Evolutionary conservation across 495 filamentous ascomycete genomes (phyloP).

Genomic region (Cetradonia linearis): DNA sequence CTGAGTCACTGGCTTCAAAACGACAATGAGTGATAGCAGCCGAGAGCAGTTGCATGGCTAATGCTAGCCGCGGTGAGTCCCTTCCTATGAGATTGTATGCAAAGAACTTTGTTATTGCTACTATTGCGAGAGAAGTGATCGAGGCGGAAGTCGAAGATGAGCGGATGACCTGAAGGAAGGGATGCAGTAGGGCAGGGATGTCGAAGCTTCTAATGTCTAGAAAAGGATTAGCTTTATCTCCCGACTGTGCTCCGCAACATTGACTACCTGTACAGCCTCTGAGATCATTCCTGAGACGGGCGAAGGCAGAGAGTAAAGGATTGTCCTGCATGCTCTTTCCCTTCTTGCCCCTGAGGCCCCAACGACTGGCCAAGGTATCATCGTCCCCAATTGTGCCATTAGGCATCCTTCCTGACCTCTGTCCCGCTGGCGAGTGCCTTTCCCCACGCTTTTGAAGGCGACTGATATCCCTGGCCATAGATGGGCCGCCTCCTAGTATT

Average conservation of each 20-base stretch:
- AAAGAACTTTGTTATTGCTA: conserved; percentile 96
- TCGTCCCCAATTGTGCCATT: conserved; percentile 35
- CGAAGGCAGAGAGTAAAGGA: conserved; percentile 91
- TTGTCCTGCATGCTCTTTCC: conserved; percentile 98
- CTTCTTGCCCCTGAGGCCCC: conserved; percentile 92
- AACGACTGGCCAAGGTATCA: conserved; percentile 51
- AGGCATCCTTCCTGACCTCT: conserved; percentile 1
- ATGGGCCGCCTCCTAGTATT: conserved; percentile 72
- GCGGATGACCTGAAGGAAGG: conserved; percentile 94
- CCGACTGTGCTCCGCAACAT: not conserved
- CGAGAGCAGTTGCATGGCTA: conserved; percentile 90
- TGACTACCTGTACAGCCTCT: conserved; percentile 72
- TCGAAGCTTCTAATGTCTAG: conserved; percentile 82
- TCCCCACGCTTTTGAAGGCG: conserved; percentile 10
- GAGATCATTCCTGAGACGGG: conserved; percentile 77
- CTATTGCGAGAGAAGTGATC: conserved; percentile 86
- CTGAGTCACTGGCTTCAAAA: conserved; percentile 91
- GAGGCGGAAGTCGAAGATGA: conserved; percentile 93
- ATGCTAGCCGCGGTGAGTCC: conserved; percentile 70
- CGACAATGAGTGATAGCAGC: conserved; percentile 95
- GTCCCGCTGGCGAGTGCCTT: not conserved
- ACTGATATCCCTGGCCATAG: conserved; percentile 15
- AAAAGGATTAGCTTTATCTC: conserved; percentile 16
- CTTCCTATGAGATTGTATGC: conserved; percentile 82
- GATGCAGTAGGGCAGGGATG: conserved; percentile 79